Conservation (phyloP, 1,284 basidiomycete genomes). For the Trametes sp. region DNA sequence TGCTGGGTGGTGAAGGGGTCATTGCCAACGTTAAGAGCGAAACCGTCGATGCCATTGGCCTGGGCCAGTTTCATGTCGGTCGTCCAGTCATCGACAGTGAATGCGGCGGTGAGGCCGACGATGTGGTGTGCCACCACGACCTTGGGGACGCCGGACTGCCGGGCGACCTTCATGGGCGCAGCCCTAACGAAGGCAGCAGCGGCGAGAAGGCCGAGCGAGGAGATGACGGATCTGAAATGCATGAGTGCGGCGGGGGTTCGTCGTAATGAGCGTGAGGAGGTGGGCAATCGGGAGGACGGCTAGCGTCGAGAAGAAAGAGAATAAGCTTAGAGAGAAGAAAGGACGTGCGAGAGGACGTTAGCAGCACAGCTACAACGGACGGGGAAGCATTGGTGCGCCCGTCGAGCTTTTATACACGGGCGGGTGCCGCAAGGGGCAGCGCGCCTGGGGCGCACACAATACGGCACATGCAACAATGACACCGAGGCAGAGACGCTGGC, state of each 20-base stretch:
- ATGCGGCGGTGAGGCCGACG: constrained; percentile 74
- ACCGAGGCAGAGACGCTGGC: constrained; percentile 5
- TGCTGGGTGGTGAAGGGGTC: constrained; percentile 67
- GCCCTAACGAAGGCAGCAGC: constrained; percentile 29
- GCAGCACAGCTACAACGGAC: constrained; percentile 27
- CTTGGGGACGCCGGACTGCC: constrained; percentile 45
- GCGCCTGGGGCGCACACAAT: constrained; percentile 24
- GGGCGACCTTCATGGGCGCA: constrained; percentile 20
- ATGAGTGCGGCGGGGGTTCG: constrained; percentile 21
- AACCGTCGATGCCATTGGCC: constrained; percentile 68
- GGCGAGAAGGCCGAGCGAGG: constrained; percentile 25
- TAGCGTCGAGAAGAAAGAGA: constrained; percentile 28
- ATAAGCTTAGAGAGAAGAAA: constrained; percentile 28
- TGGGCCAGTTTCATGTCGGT: constrained; percentile 65
- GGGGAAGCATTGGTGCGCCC: constrained; percentile 6
- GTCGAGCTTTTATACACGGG: constrained; percentile 22
- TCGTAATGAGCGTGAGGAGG: constrained; percentile 26
- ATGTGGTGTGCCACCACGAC: constrained; percentile 72
- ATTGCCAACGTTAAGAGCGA: constrained; percentile 70
- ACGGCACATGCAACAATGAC: constrained; percentile 18
- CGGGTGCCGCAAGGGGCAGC: neutral
- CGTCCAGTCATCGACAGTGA: constrained; percentile 63
- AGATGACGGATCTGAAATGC: constrained; percentile 25
- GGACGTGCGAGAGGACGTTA: constrained; percentile 20
- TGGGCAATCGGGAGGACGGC: constrained; percentile 19